phyloP scores from a whole-genome alignment of 495 filamentous ascomycete genomes.

The Recurvomyces mirabilis region DNA sequence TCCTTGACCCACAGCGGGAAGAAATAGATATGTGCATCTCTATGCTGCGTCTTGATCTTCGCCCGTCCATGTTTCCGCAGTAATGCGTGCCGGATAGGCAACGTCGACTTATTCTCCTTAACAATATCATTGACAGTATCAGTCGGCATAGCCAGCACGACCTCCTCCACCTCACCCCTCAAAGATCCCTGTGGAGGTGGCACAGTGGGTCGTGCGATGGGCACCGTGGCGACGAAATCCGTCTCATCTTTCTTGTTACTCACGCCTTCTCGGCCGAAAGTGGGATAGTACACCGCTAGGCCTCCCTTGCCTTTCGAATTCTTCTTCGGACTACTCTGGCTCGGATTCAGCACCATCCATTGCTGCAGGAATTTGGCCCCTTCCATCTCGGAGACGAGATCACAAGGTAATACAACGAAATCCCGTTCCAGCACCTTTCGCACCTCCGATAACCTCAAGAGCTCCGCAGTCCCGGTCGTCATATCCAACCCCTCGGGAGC shows the following conservation, averaged over 20 bases:
- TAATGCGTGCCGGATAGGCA: conserved; percentile 61
- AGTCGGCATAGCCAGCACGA: conserved; percentile 69
- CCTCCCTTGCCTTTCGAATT: conserved; percentile 53
- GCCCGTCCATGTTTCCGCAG: conserved; percentile 60
- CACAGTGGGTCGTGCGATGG: conserved; percentile 45
- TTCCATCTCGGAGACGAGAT: conserved; percentile 82
- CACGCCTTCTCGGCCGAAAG: conserved; percentile 50
- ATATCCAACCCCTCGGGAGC: conserved; percentile 60
- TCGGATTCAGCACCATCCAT: conserved; percentile 61
- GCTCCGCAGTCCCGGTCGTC: conserved; percentile 76
- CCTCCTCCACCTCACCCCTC: conserved; percentile 48
- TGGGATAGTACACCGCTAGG: conserved; percentile 79
- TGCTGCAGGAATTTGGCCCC: conserved; percentile 71
- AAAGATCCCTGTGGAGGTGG: conserved; percentile 49
- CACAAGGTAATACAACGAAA: conserved; percentile 85
- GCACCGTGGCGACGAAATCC: conserved; percentile 70
- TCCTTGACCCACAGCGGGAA: conserved; percentile 85
- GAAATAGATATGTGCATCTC: conserved; percentile 87
- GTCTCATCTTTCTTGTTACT: conserved; percentile 80
- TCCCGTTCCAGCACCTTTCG: conserved; percentile 54
- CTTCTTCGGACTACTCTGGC: conserved; percentile 34
- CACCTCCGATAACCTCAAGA: conserved; percentile 52
- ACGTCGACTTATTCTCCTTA: conserved; percentile 43
- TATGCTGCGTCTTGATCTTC: conserved; percentile 63
- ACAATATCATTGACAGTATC: conserved; percentile 73